A percentile compares a stretch with the other conserved stretches of the same genome.
Evolutionary conservation across 225 moss, liverwort and hornwort species (phyloP).

Genomic region (Ulota crispa): DNA sequence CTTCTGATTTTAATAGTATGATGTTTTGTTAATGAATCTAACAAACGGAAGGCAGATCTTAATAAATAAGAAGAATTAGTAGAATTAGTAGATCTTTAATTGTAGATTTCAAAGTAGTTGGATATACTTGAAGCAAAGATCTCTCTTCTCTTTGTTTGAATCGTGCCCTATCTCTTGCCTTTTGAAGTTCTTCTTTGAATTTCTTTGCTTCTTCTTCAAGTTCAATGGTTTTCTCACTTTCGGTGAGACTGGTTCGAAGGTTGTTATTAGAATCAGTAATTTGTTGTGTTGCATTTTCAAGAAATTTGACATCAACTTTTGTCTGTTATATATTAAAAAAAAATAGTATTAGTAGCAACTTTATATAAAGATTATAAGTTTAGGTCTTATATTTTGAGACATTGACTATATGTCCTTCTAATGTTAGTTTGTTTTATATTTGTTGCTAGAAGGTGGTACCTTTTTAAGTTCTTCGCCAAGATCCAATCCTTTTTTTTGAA

Average conservation of each 20-base stretch:
- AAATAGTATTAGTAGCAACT: not conserved
- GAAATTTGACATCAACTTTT: slow-evolving; percentile 53
- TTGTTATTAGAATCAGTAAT: slow-evolving; percentile 77
- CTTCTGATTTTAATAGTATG: too few relatives aligned
- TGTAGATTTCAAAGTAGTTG: accelerated
- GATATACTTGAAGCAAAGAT: slow-evolving; percentile 51
- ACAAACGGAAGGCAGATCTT: too few relatives aligned
- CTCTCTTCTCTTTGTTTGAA: slow-evolving; percentile 78
- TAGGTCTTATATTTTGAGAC: accelerated
- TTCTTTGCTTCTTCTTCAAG: slow-evolving; percentile 62
- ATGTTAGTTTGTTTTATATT: accelerated
- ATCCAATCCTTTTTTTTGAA: slow-evolving; percentile 54
- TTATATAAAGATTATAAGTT: not conserved
- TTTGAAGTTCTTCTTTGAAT: slow-evolving; percentile 57
- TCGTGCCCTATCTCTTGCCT: slow-evolving; percentile 54
- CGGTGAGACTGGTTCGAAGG: slow-evolving; percentile 63
- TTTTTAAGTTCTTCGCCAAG: slow-evolving; percentile 71
- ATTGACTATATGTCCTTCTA: accelerated
- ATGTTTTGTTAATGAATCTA: too few relatives aligned
- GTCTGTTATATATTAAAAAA: slow-evolving; percentile 32
- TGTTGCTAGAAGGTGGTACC: slow-evolving; percentile 17
- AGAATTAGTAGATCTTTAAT: too few relatives aligned
- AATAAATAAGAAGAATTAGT: too few relatives aligned
- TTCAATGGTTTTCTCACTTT: slow-evolving; percentile 57
- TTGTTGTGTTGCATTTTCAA: slow-evolving; percentile 65